Base-by-base conservation (phyloP, 2,329 filamentous ascomycete genomes). In the Arthroderma uncinatum region DNA sequence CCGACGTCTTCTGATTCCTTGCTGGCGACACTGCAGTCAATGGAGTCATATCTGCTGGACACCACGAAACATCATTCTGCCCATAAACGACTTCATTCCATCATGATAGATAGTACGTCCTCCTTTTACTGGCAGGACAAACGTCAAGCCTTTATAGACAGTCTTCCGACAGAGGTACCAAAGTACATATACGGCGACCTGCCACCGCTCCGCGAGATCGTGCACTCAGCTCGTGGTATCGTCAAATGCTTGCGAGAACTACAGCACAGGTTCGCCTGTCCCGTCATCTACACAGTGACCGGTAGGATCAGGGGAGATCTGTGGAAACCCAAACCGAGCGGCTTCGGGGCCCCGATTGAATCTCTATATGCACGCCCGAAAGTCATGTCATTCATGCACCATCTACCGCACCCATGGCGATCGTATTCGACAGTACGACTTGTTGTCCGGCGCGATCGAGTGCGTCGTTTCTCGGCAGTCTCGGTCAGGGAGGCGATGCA, bases 111-210 rank as follows among this genome's bases (percentile, higher is more conserved):
- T 64, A 78, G 78, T 56, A 73, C 77, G 3, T 78, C 76, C 25
- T 71, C 78, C 0, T 84, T 83, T 65, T 73, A 77, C 68, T 81
- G 78, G 77, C 74, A 77, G 62, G 73, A 79, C 55, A 72, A 74
- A 36, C 64, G 74, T 12, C 75, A 77, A 55, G 71, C 71, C 53
- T 68, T 73, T n/a, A 67, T 74, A 23, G 34, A 57, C 23, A 48
- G 54, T 33, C 59, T 62, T 25, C 61, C 59, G 21, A 50, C 54
- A 21, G 57, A 61, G 52, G 56, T 58, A 55, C 57, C 47, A 40
- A 54, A 57, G 30, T 48, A 28, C 14, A 16, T 25, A 25, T 48
- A 21, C 16, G 23, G 10, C 9, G 44, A 28, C 25, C 44, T 21
- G 30, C 21, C 36, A 33, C 6, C 30, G 52, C 33, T 36, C 14